These are phyloP conservation scores for Solanum chmielewskii DNA, from an alignment of 257 asterid genomes.

Conservation along the genomic window DNA sequence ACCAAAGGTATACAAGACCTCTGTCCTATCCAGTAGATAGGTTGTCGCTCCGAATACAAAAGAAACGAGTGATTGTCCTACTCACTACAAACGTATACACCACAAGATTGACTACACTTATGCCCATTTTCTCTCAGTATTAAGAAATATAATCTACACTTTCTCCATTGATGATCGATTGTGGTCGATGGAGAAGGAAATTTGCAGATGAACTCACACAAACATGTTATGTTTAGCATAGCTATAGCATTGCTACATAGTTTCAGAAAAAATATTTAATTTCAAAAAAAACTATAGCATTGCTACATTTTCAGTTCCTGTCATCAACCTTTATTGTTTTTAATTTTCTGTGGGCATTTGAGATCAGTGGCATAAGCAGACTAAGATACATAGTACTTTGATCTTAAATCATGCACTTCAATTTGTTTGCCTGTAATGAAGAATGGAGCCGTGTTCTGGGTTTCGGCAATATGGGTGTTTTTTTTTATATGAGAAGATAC, in stretches of 20 bases:
- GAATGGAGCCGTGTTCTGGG: neutral
- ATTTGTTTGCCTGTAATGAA: neutral
- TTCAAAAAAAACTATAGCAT: neutral
- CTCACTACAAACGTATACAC: neutral
- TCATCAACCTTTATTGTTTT: neutral
- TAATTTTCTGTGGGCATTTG: neutral
- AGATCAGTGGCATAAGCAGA: neutral
- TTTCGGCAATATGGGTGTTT: neutral
- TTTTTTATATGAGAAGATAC: neutral
- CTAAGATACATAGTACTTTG: neutral
- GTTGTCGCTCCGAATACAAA: neutral
- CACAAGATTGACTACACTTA: neutral
- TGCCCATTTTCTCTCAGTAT: neutral
- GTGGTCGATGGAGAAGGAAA: neutral
- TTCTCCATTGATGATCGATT: neutral
- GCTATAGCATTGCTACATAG: neutral
- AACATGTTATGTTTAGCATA: neutral
- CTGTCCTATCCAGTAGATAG: neutral
- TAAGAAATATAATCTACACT: neutral
- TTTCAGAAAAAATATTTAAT: too few species aligned
- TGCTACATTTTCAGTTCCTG: neutral
- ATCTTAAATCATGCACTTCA: neutral
- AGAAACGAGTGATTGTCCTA: neutral
- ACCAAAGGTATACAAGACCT: neutral
- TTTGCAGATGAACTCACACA: neutral